phyloP scores from a whole-genome alignment of 768 basidiomycete species.

The Rhizopogon vesiculosus region DNA sequence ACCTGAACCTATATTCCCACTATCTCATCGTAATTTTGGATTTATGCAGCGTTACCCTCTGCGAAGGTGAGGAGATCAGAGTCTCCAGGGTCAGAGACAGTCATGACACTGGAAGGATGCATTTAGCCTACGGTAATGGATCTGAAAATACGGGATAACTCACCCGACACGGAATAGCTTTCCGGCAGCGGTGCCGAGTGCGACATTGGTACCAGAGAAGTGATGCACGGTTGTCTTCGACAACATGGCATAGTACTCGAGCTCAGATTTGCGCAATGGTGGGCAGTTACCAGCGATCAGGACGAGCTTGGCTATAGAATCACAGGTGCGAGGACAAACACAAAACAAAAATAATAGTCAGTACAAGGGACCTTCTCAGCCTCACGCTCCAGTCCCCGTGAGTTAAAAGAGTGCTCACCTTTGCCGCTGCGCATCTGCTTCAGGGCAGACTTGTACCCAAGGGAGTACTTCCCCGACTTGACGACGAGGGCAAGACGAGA shows the following conservation, averaged over 20 bases:
- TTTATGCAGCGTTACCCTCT: constrained; percentile 59
- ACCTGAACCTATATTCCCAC: background rate
- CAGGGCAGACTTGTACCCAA: constrained; percentile 97
- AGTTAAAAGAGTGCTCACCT: constrained; percentile 66
- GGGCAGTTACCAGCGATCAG: constrained; percentile 99
- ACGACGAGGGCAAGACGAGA: constrained; percentile 92
- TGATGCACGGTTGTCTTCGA: constrained; percentile 99
- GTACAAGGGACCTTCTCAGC: constrained; percentile 99
- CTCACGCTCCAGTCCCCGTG: constrained; percentile 93
- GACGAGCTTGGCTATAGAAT: constrained; percentile 84
- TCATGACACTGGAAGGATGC: constrained; percentile 77
- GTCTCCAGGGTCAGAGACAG: constrained; percentile 93
- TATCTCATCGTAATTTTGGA: background rate
- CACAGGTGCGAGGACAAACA: constrained; percentile 9
- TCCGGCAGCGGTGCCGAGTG: constrained; percentile 97
- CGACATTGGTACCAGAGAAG: constrained; percentile 96
- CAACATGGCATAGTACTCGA: constrained; percentile 99
- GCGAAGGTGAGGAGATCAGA: constrained; percentile 90
- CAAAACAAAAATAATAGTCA: constrained; percentile 38
- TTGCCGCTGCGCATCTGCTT: constrained; percentile 98
- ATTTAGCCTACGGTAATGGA: background rate
- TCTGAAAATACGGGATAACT: constrained; percentile 13
- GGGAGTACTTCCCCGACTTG: constrained; percentile 96
- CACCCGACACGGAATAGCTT: constrained; percentile 99
- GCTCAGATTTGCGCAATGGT: constrained; percentile 97